Base-by-base conservation (phyloP, 257 asterid genomes). In the Solanum tacnaense region DNA sequence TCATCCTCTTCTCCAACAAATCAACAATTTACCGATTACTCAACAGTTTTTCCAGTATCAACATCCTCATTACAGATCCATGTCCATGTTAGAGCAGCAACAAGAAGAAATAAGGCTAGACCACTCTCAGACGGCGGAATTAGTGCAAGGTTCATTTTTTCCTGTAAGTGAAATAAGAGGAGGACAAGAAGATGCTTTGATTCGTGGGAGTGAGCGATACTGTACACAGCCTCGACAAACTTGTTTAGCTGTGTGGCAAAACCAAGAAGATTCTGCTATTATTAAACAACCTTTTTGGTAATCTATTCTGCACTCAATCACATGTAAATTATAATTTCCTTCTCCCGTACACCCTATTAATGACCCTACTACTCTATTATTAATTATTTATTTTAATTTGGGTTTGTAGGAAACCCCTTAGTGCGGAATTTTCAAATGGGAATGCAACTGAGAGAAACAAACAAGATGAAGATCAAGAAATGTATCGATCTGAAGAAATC, bases 351-450 rank as follows among this genome's bases (percentile, higher is more conserved):
- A 27, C 67, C 85, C 85, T 79, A 79, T 79, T 27, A 44, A 79
- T 79, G 84, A 79, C 9, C 62, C 84, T 76, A 76, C 58, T 76
- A 39, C 35, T 25, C 25, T 44, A 27, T n/a, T 58, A 44, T 10
- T 41, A 12, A 72, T 6, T 6, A 5, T 15, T 65, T 32, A 25
- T 67, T 44, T 39, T 75, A 31, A 20, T 65, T 87, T 85, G 75
- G 82, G 89, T 71, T 83, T 89, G 94, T 90, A 95, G 98, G 94
- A 94, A 93, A 92, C 91, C 92, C 44, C 89, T 91, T 6, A 78
- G 87, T 78, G 85, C 89, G 70, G 94, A 92, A 88, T 89, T 86
- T 88, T 90, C 94, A 12, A 76, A 56, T 13, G 85, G 67, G 58
- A 85, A 75, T 39, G 98, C 92, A 86, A 93, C 81, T n/a, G 87